Base-by-base conservation (phyloP, 139 green algal genomes). In the Tetratostichococcus sp. region DNA sequence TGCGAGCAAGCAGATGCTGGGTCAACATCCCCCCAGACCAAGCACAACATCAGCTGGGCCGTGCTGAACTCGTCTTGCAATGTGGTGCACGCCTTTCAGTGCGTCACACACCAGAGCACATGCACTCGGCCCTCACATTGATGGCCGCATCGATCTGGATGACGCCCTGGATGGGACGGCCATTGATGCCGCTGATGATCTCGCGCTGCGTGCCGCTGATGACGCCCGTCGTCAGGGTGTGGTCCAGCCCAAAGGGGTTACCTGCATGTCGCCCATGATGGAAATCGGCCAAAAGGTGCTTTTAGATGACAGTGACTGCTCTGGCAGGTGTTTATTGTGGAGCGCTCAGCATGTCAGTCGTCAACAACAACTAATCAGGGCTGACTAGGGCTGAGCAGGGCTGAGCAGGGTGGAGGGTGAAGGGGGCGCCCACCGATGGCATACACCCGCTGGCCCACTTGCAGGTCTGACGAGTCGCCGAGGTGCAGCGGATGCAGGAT, bases 101-200 rank as follows among this genome's bases (percentile, higher is more conserved):
- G 6, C 1, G 19, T 3, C 26, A 35, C 68, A 1, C 30, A 88
- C n/a, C n/a, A n/a, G n/a, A n/a, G n/a, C n/a, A n/a, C n/a, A n/a
- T n/a, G n/a, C n/a, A n/a, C n/a, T n/a, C n/a, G 14, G 39, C 39
- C 89, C 85, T 71, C 89, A 89, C 79, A 32, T 97, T 97, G 86
- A 97, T 96, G 28, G 89, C 87, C 8, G 92, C 91, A 69, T 97
- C 93, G 1, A 90, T 97, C 78, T 97, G 93, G 28, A 97, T 92
- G 1, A 97, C 88, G n/a, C 83, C 80, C 70, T 82, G 66, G 35
- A 86, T 91, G 28, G 86, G 86, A 1, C 86, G 84, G 71, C 82
- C 82, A 25, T 80, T 87, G 65, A 77, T 84, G 57, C 86, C 81
- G 26, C 42, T 79, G 42, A n/a, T 79, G 67, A 91, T 91, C 73